Evolutionary conservation across 495 filamentous ascomycete species (phyloP).

Genomic region (Xylaria longipes): DNA sequence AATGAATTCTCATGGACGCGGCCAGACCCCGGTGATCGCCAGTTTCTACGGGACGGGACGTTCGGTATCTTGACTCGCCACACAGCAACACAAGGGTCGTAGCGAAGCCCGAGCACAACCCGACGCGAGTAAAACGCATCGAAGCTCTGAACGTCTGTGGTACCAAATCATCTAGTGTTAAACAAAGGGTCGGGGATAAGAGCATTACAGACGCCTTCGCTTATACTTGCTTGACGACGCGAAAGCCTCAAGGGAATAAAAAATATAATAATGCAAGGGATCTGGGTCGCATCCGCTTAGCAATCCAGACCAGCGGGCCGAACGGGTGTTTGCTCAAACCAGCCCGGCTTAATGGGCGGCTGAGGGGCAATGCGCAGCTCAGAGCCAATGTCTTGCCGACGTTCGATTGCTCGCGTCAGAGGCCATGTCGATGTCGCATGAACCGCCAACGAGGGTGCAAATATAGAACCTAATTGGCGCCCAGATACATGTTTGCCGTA

Average conservation of each 20-base stretch:
- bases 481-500: constrained; percentile 11
- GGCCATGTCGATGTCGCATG: constrained; percentile 1
- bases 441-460: neutral
- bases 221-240: constrained; percentile 10
- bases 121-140: neutral
- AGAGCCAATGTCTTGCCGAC: neutral
- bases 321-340: constrained; percentile 11
- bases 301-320: constrained; percentile 9
- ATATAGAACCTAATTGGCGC: constrained; percentile 4
- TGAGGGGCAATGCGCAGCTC: neutral
- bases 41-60: neutral
- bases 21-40: constrained; percentile 7
- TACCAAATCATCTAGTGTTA: neutral
- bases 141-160: neutral
- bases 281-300: constrained; percentile 7
- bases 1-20: constrained; percentile 8
- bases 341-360: neutral
- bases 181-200: neutral
- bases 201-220: constrained; percentile 1
- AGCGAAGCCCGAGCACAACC: neutral
- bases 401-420: constrained; percentile 5
- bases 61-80: constrained; percentile 7
- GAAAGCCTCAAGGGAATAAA: neutral
- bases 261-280: neutral
- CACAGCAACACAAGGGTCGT: neutral